Base-by-base conservation (phyloP, 2,329 filamentous ascomycete species). In the Ilyonectria robusta region DNA sequence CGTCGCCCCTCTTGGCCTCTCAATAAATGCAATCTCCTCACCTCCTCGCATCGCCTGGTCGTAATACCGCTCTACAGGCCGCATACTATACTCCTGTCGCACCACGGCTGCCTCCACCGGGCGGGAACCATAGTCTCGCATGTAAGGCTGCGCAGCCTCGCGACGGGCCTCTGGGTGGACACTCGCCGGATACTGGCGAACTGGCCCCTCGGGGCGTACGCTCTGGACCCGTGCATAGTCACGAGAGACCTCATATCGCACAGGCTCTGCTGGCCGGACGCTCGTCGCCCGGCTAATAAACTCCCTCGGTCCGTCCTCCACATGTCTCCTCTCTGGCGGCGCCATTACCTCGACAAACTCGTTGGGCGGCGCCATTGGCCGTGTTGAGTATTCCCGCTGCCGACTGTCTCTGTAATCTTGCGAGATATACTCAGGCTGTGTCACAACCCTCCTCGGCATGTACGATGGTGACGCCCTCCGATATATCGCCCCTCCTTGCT, bases 341-440 rank as follows among this genome's bases (percentile, higher is more conserved):
- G 77, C 77, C 69, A 86, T 81, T n/a, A 86, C 79, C 58, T 84
- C 84, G 23, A 86, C 76, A 70, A 86, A 88, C 10, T 87, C 86
- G 37, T 77, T 77, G 3, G 82, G 78, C 2, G 79, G 79, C 6
- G 75, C 78, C 66, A 84, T 79, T 11, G 84, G 87, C 42, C 84
- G 87, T 69, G 80, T 79, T 5, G 88, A 86, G 70, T 89, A 88
- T 70, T 92, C 90, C 61, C 88, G 82, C 69, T 87, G 85, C 17
- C 86, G 85, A 67, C 88, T 89, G 31, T 84, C 81, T 66, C 88
- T 84, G 68, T 87, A 85, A 35, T 82, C 79, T 57, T 88, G 86
- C 8, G 85, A 75, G 29, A 84, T 75, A 56, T 84, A 88, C 67
- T 92, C 91, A 2, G 89, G 87, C 67, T 91, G 88, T 11, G 90